Evolutionary conservation across 176 grass and related monocot genomes (phyloP).

Genomic region (Lolium multiflorum): DNA sequence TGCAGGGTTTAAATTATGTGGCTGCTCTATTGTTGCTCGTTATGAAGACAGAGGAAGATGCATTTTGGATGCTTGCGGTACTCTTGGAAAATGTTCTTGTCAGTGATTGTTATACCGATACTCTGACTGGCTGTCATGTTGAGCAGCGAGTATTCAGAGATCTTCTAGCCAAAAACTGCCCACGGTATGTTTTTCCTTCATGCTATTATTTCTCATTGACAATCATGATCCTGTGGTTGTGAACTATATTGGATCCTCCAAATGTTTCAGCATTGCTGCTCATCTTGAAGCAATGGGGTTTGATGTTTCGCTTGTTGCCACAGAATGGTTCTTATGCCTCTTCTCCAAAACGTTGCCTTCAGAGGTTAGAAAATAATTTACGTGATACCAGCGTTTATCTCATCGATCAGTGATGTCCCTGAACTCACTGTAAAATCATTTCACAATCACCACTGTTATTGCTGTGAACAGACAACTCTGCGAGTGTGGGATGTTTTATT

Average conservation of each 20-base stretch:
- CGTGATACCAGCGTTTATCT: not conserved
- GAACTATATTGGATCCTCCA: not conserved
- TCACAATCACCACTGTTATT: constrained; percentile 9
- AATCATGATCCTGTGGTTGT: not conserved
- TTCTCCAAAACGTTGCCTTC: constrained; percentile 97
- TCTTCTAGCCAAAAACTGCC: constrained; percentile 93
- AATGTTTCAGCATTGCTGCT: constrained; percentile 74
- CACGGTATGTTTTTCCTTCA: constrained; percentile 52
- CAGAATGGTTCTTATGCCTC: constrained; percentile 98
- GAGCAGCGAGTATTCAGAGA: constrained; percentile 98
- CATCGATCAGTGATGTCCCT: not conserved
- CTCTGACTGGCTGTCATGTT: constrained; percentile 97
- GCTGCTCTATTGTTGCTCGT: constrained; percentile 88
- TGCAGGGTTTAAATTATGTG: constrained; percentile 97
- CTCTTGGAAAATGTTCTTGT: constrained; percentile 97
- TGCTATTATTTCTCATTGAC: not conserved
- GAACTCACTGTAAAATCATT: constrained; percentile 9
- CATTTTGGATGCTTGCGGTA: constrained; percentile 96
- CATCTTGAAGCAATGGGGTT: constrained; percentile 91
- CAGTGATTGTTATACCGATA: constrained; percentile 94
- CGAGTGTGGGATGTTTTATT: constrained; percentile 98
- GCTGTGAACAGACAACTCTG: constrained; percentile 72
- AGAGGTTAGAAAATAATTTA: constrained; percentile 60
- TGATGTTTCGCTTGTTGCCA: constrained; percentile 96
- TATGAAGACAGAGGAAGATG: constrained; percentile 95